Base-by-base conservation (phyloP, 495 filamentous ascomycete species). In the Xylaria longipes region DNA sequence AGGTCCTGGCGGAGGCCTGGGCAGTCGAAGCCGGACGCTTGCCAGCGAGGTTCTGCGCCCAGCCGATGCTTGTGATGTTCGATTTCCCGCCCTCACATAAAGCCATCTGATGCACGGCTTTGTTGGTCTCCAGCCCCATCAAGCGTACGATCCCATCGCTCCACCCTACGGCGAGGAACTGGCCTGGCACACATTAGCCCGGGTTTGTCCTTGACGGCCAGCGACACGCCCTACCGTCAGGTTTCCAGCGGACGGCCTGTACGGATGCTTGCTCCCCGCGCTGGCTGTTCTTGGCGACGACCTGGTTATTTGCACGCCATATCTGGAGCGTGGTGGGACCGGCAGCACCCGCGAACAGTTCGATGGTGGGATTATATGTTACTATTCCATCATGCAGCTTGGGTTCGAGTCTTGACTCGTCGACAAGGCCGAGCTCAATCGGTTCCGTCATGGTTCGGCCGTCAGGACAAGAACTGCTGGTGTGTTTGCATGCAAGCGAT, bases 311-410 rank as follows among this genome's bases (percentile, higher is more conserved):
- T 72, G 76, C 80, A 67, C 80, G 83, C 82, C 78, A 88, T 7
- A 92, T 89, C 75, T 95, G 91, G 3, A 92, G 89, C 5, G 86
- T 82, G 75, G 92, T 90, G 0, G 90, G 90, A 65, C 92, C 94
- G 61, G 78, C 93, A 74, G 72, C 93, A 17, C 90, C 90, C n/a
- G 90, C 91, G 43, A 93, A 82, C 65, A 97, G 85, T 81, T 96
- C 93, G 88, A 95, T 93, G 31, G 89, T 89, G 12, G 94, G 94
- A 82, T 93, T 95, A 80, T 92, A 93, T 20, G 91, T 84, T 39
- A 94, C 76, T 64, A 89, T 85, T 67, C 82, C 80, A 63, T 72
- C 75, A 9, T 75, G 67, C 20, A 78, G 73, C 20, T 74, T 78
- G 25, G 79, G 73, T 52, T 81, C 78, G 54, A 89, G 79, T 57